Evolutionary conservation across 352 stramenopile genomes (phyloP), one percentile per base, ranked within the genome.

Genomic region (Pythium brassicae): DNA sequence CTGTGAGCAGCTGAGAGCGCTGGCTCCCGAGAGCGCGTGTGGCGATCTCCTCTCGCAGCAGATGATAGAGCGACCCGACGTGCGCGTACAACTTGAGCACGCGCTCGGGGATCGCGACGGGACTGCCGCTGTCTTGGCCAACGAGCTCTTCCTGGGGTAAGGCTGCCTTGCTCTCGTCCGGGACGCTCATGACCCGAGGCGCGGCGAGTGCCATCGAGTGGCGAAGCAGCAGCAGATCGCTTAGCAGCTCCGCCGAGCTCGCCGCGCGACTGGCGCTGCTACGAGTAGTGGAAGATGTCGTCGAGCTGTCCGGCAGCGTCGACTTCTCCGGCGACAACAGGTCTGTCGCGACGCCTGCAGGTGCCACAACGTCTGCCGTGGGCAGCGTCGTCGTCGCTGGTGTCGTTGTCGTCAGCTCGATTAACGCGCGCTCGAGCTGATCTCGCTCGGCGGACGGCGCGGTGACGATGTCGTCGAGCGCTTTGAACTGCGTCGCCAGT

Each of bases 161-260:
- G 6, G 46, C 17, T 3, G 14, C 14, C 17, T 14, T 22, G 46
- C 26, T 27, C 12, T 40, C 43, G n/a, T 42, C 11, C 17, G 40
- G 23, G 20, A 47, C 1, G 32, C 9, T 37, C 54, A 53, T 27
- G 46, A 52, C 44, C 29, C 32, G 29, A 19, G 23, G 59, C 64
- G 46, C 67, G 42, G 14, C 55, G 27, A 43, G 47, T 57, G 27
- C 50, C 53, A 26, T 26, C 1, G 57, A 63, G 0, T 32, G 57
- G 0, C 25, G 11, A 14, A 74, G 34, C 5, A 58, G 66, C 26
- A 74, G 15, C 17, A 74, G 19, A 22, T 77, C 69, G 29, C 35
- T 68, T 3, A 74, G 39, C 22, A 77, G 20, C 22, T 70, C 66
- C 0, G 57, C 46, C 1, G 69, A 77, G 11, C 65, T 49, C 14